A percentile compares a stretch with the other conserved stretches of the same genome.
phyloP scores from a whole-genome alignment of 805 yeast genomes.

The Saccharomycopsis fermentans region DNA sequence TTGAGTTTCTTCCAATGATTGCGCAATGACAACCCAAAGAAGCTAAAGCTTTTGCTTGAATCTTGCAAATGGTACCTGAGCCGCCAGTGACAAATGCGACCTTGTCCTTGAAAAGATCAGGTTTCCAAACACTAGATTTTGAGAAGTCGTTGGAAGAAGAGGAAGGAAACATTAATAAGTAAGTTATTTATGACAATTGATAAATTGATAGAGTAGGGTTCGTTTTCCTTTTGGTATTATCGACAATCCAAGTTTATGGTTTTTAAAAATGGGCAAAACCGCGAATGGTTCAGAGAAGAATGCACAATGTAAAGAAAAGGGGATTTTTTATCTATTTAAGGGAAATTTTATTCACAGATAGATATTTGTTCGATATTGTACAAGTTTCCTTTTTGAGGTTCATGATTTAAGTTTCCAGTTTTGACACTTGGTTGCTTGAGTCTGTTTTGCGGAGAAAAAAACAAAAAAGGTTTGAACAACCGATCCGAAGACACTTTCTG shows the following conservation, averaged over 20 bases:
- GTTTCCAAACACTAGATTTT: constrained; percentile 30
- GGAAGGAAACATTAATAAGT: no score
- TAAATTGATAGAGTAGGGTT: no score
- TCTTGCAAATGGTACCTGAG: constrained; percentile 91
- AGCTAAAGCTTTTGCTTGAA: constrained; percentile 78
- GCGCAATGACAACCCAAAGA: constrained; percentile 80
- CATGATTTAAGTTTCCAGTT: background rate
- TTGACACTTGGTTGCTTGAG: background rate
- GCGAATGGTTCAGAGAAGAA: no score
- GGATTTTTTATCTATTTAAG: no score
- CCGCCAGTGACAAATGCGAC: constrained; percentile 93
- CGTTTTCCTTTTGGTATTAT: no score
- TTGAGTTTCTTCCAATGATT: constrained; percentile 67
- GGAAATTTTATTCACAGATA: no score
- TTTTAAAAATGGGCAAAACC: no score
- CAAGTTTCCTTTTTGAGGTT: no score
- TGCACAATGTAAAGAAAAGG: no score
- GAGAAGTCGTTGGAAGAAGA: constrained; percentile 2
- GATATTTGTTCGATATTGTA: no score
- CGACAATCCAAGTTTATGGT: no score
- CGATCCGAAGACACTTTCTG: background rate
- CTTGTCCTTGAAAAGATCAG: constrained; percentile 67
- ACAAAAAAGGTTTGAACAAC: background rate
- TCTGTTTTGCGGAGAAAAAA: background rate
- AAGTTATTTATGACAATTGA: no score